A percentile compares a stretch with the other conserved stretches of the same genome.
These are phyloP conservation scores for Chrysosporium keratinophilum DNA, from an alignment of 2,329 filamentous ascomycete genomes.

Conservation along the genomic window DNA sequence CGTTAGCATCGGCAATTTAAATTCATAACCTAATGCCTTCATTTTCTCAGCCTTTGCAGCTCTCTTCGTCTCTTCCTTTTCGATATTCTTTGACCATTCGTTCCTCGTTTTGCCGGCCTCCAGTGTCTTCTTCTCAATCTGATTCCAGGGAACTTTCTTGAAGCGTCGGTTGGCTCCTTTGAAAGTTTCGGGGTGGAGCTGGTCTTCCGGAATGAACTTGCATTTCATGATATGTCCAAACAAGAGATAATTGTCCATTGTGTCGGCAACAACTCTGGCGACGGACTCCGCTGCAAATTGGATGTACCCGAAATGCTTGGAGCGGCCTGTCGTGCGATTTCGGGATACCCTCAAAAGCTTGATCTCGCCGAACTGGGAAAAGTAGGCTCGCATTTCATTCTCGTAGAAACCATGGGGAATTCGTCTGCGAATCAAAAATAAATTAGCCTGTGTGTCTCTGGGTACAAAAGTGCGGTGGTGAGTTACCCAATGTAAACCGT, in stretches of 20 bases:
- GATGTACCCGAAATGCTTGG: conserved; percentile 90
- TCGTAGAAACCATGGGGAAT: conserved; percentile 96
- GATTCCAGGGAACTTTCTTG: conserved; percentile 79
- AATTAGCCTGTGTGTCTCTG: conserved; percentile 16
- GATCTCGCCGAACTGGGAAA: conserved; percentile 83
- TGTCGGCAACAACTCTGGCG: conserved; percentile 85
- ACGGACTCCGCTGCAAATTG: conserved; percentile 69
- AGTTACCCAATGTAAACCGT: conserved; percentile 71
- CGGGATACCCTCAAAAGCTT: conserved; percentile 69
- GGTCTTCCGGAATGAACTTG: conserved; percentile 62
- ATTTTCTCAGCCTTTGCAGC: conserved; percentile 61
- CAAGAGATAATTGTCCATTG: conserved; percentile 95
- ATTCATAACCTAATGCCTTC: conserved; percentile 73
- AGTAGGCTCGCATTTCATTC: conserved; percentile 86
- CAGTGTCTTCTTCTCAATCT: conserved; percentile 67
- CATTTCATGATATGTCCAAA: conserved; percentile 92
- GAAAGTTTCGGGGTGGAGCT: conserved; percentile 73
- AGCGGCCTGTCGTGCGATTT: conserved; percentile 81
- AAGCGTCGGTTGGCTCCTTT: conserved; percentile 84
- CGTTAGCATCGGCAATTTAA: conserved; percentile 63
- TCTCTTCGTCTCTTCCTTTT: conserved; percentile 61
- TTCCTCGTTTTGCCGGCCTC: conserved; percentile 62
- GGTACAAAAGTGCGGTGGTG: neutral
- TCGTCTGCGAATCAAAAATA: conserved; percentile 39
- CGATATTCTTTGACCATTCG: conserved; percentile 66